Base-by-base conservation (phyloP, 2,329 filamentous ascomycete species). In the Botryotinia globosa region DNA sequence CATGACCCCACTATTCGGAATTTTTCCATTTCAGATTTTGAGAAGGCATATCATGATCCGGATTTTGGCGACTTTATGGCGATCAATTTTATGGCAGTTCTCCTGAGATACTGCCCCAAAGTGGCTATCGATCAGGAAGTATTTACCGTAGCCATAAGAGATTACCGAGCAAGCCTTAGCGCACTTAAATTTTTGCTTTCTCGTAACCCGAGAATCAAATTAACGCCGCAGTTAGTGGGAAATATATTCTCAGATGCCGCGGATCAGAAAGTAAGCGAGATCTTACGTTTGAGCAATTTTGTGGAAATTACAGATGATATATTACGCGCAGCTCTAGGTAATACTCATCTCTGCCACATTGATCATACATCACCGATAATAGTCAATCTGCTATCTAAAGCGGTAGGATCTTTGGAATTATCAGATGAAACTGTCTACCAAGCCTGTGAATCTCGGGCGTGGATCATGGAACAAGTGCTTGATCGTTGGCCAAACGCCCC, bases 121-220 rank as follows among this genome's bases (percentile, higher is more conserved):
- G 42, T 44, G 42, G 18, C 42, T 44, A 20, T 44, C 18, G 42
- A 3, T 44, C 18, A 44, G 18, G 18, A 44, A 1, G 20, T 44
- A 44, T 44, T 44, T 20, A 44, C 42, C 1, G 42, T 42, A 29
- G n/a, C 61, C 10, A 42, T 44, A 18, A 9, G 37, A 29, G 0
- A 0, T 42, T 0, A 16, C 0, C 0, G 0, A 0, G 0, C 25
- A 10, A 39, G 37, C 12, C 37, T 32, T 29, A n/a, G 25, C 22
- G 22, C 7, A 8, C 61, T 63, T 8, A n/a, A 42, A n/a, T 1
- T 29, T 63, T 25, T 63, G 3, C 37, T 63, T 44, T 22, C 25
- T 8, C 25, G 14, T 44, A 29, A 5, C 9, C 37, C 61, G 22
- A 63, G 10, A 4, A 63, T 63, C 0, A 44, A 3, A 29, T 29